Conservation (phyloP, 1,284 basidiomycete species). For the Ganoderma sinense region DNA sequence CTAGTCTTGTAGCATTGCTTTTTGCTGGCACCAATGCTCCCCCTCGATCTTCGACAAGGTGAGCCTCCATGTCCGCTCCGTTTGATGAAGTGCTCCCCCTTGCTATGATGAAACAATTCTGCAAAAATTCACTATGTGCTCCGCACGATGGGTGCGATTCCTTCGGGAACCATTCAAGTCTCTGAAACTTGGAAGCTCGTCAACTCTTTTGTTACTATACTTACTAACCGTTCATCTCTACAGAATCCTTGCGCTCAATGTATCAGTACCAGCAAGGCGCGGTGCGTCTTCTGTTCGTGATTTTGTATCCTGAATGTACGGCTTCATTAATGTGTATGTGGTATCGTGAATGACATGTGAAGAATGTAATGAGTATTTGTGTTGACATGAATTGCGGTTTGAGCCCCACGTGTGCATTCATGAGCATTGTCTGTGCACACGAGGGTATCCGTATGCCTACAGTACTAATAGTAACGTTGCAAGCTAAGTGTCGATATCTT, state of each 20-base stretch:
- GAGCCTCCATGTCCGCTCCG: neutral
- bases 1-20: neutral
- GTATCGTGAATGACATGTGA: neutral
- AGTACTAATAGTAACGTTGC: neutral
- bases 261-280: neutral
- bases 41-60: neutral
- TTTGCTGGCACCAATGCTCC: neutral
- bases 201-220: neutral
- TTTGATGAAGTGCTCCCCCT: neutral
- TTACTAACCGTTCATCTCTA: neutral
- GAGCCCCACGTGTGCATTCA: no score
- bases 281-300: neutral
- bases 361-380: neutral
- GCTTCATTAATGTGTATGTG: neutral
- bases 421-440: neutral
- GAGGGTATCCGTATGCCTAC: neutral
- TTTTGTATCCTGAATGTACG: neutral
- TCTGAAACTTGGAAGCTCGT: slow-evolving; percentile 51
- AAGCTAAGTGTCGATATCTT: neutral
- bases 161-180: slow-evolving; percentile 83
- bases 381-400: neutral
- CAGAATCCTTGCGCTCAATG: neutral
- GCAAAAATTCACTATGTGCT: slow-evolving; percentile 61
- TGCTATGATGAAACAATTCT: slow-evolving; percentile 57
- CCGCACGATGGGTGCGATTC: slow-evolving; percentile 62